Percentiles rank a stretch among this genome's conserved stretches.
Conservation (phyloP, 148 eudicot species). For the Nepenthes mirabilis region DNA sequence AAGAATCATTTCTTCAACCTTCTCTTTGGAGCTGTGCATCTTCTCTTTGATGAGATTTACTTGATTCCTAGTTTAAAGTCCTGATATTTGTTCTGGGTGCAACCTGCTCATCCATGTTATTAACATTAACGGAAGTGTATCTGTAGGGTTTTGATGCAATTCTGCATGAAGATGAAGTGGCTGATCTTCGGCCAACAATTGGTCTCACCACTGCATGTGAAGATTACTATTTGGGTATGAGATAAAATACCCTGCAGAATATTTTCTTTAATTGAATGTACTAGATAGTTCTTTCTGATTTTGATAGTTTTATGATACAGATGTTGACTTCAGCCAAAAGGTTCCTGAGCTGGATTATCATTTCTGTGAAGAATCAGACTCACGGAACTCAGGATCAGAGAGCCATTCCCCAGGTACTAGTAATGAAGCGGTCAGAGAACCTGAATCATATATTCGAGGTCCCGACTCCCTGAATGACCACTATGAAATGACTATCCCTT, state of each 20-base stretch:
- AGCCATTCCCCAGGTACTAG: conserved; percentile 20
- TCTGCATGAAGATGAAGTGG: conserved; percentile 26
- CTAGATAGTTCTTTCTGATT: conserved; percentile 1
- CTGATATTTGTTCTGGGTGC: not conserved
- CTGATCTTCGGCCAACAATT: conserved; percentile 19
- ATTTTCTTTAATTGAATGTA: not conserved
- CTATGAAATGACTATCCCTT: conserved; percentile 8
- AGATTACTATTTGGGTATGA: conserved; percentile 39
- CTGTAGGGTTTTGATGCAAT: conserved; percentile 27
- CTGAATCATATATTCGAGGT: conserved; percentile 14
- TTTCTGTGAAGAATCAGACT: conserved; percentile 27
- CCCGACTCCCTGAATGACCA: conserved; percentile 13
- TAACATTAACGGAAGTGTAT: conserved; percentile 7
- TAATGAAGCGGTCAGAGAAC: conserved; percentile 13
- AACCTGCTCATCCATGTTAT: not conserved
- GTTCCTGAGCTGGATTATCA: conserved; percentile 29
- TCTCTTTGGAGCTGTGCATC: not conserved
- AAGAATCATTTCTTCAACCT: not conserved
- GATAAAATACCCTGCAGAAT: not conserved
- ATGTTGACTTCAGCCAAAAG: conserved; percentile 32
- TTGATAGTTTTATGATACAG: conserved; percentile 15
- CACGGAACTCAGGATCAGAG: conserved; percentile 18
- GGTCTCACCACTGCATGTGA: conserved; percentile 27
- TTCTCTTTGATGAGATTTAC: not conserved
- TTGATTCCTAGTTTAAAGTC: not conserved